Conservation (phyloP, 2,329 filamentous ascomycete genomes). For the Chaetomium sp. region DNA sequence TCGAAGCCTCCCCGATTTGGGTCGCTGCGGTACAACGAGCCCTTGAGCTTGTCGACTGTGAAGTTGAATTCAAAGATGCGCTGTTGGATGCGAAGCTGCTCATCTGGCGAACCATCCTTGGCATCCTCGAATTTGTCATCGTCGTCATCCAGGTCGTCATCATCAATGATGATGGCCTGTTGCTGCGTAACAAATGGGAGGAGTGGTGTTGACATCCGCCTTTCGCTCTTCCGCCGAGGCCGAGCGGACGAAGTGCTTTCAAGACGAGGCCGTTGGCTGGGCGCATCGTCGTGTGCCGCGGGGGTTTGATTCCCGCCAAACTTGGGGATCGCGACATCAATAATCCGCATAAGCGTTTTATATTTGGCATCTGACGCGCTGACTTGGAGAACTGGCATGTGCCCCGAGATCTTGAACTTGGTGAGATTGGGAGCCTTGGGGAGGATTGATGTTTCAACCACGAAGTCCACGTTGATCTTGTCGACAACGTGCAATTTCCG, state of each 20-base stretch:
- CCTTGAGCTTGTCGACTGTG: slow-evolving; percentile 87
- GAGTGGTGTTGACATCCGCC: slow-evolving; percentile 64
- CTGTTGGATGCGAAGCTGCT: slow-evolving; percentile 70
- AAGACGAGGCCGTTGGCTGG: slow-evolving; percentile 39
- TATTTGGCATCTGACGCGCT: slow-evolving; percentile 93
- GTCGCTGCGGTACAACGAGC: slow-evolving; percentile 84
- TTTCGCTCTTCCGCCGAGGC: slow-evolving; percentile 40
- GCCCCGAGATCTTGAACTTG: slow-evolving; percentile 83
- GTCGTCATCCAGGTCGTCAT: slow-evolving; percentile 58
- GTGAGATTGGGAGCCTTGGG: slow-evolving; percentile 91
- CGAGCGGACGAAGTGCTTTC: slow-evolving; percentile 41
- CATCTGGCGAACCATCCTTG: slow-evolving; percentile 46
- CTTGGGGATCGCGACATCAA: slow-evolving; percentile 89
- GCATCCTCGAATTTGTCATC: slow-evolving; percentile 63
- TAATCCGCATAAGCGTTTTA: slow-evolving; percentile 91
- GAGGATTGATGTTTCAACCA: slow-evolving; percentile 93
- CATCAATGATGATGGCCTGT: slow-evolving; percentile 71
- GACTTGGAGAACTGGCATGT: slow-evolving; percentile 85
- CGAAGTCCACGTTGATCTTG: slow-evolving; percentile 94
- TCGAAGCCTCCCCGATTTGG: slow-evolving; percentile 70
- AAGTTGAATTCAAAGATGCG: slow-evolving; percentile 96
- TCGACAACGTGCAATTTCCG: slow-evolving; percentile 86
- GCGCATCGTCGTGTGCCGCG: slow-evolving; percentile 18
- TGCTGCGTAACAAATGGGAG: slow-evolving; percentile 56
- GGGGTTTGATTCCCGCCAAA: slow-evolving; percentile 48